Conservation (phyloP, 306 rosid species). For the Datisca glomerata region DNA sequence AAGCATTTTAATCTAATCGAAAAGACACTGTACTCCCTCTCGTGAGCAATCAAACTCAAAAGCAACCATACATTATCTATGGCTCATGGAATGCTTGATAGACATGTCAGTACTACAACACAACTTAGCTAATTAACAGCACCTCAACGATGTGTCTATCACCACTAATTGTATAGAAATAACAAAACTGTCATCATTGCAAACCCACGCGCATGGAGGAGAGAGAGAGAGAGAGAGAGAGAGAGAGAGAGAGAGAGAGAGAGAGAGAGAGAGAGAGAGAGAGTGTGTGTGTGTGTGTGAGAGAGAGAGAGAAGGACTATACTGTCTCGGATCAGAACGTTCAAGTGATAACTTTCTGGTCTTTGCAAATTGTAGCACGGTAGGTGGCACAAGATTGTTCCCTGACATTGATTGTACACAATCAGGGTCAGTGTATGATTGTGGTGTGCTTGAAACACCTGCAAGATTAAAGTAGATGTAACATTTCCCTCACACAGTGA, state of each 20-base stretch:
- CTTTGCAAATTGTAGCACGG: constrained; percentile 48
- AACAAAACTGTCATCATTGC: no score
- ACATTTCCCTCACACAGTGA: constrained; percentile 14
- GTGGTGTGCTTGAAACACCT: constrained; percentile 43
- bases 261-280: no score
- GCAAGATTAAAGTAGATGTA: constrained; percentile 23
- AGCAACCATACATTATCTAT: neutral
- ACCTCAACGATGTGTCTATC: no score
- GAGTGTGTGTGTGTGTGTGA: no score
- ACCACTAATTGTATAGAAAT: no score
- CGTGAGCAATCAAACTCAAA: neutral
- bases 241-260: no score
- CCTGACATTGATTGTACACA: constrained; percentile 35
- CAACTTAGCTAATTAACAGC: no score
- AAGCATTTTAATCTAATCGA: neutral
- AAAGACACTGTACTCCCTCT: neutral
- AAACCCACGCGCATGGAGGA: no score
- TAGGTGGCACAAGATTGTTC: constrained; percentile 34
- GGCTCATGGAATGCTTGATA: neutral
- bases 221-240: no score
- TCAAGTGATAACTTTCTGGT: constrained; percentile 46
- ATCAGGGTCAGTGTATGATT: constrained; percentile 32
- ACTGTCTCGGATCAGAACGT: constrained; percentile 51
- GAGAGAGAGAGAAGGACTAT: constrained; percentile 19
- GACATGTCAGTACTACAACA: no score